Evolutionary conservation across 441 rosid species (phyloP).

Genomic region (Erysimum cheiri): DNA sequence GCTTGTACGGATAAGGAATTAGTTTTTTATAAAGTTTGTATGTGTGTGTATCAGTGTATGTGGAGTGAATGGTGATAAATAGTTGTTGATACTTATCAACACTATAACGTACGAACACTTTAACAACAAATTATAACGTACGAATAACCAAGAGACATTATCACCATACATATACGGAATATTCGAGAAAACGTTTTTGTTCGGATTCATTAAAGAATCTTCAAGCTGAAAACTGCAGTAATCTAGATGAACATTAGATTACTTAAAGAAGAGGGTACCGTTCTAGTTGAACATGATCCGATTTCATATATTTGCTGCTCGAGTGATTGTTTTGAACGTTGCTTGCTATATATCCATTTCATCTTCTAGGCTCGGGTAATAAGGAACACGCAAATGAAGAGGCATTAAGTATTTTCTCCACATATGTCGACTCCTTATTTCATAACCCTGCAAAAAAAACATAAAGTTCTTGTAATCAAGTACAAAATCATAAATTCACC

Average conservation of each 20-base stretch:
- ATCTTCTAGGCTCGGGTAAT: neutral
- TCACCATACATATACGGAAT: neutral
- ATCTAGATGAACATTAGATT: neutral
- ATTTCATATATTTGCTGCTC: neutral
- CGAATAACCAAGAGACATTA: neutral
- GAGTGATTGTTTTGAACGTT: neutral
- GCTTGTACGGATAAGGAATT: too few species aligned
- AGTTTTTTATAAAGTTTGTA: too few species aligned
- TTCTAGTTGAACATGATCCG: neutral
- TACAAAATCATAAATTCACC: too few species aligned
- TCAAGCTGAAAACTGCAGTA: too few species aligned
- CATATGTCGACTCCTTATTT: neutral
- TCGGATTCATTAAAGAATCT: neutral
- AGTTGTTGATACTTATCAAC: neutral
- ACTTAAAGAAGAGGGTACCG: too few species aligned
- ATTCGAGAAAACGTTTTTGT: neutral
- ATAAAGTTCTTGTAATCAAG: neutral
- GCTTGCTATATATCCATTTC: neutral
- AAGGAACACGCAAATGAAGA: neutral
- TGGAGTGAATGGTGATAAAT: too few species aligned
- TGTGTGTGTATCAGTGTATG: too few species aligned
- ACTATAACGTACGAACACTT: too few species aligned
- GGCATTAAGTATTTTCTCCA: neutral
- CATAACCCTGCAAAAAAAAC: conserved; percentile 4
- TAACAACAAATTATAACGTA: neutral